Evolutionary conservation across 805 yeast genomes (phyloP).

Genomic region (Yarrowia hollandica): DNA sequence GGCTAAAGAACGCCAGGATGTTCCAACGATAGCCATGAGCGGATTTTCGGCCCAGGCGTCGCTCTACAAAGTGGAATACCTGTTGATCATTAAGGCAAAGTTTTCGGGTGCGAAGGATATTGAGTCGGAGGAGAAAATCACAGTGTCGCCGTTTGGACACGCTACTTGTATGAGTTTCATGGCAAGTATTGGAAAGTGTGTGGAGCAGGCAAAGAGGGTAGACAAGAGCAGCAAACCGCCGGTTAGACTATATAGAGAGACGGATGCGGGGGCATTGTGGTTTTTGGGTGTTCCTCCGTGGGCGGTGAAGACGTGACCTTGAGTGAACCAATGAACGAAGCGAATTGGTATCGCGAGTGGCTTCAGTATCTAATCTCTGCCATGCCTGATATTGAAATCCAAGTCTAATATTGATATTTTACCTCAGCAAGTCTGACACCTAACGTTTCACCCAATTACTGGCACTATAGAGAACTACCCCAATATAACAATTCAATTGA

Average conservation of each 20-base stretch:
- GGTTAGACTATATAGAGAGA: slow-evolving; percentile 5
- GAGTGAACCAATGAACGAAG: too few species aligned
- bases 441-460: too few species aligned
- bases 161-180: slow-evolving; percentile 41
- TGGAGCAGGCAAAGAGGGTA: slow-evolving; percentile 37
- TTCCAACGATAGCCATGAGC: slow-evolving; percentile 40
- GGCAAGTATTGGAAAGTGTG: slow-evolving; percentile 41
- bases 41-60: slow-evolving; percentile 44
- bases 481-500: too few species aligned
- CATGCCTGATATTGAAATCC: too few species aligned
- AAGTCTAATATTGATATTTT: too few species aligned
- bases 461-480: too few species aligned
- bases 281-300: slow-evolving; percentile 28
- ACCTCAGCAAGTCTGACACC: too few species aligned
- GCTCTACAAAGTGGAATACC: slow-evolving; percentile 41
- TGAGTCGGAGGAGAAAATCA: slow-evolving; percentile 41
- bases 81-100: slow-evolving; percentile 41
- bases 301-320: slow-evolving; percentile 4
- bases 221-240: slow-evolving; percentile 24
- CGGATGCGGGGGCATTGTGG: slow-evolving; percentile 23
- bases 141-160: slow-evolving; percentile 44
- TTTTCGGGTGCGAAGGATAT: slow-evolving; percentile 44
- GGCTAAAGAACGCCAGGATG: slow-evolving; percentile 41
- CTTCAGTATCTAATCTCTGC: too few species aligned
- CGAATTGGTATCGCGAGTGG: too few species aligned